Evolutionary conservation across 495 filamentous ascomycete species (phyloP), one percentile per base, ranked within the genome.

Genomic region (Aspergillus ostianus): DNA sequence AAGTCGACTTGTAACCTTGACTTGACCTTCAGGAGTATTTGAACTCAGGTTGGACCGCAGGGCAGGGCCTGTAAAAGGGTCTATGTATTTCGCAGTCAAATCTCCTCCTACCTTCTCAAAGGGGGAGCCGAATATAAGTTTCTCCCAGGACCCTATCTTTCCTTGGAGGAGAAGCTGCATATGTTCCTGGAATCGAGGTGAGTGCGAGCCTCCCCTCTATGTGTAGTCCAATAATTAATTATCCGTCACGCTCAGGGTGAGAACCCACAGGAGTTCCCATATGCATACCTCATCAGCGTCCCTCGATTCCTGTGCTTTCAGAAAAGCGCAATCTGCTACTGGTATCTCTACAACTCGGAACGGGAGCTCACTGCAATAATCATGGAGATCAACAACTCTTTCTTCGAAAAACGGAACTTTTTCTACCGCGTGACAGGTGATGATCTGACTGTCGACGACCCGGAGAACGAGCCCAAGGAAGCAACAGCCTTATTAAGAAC

Each of bases 311-410:
- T 41, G 4, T 41, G 36, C 12, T 41, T 41, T 4, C 36, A 41
- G 36, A 41, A 41, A 41, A 41, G 36, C 13, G 36, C 13, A 13
- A 41, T 41, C 10, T 15, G 13, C 4, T 41, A 41, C 13, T 41
- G 36, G 36, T 41, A 41, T 41, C 36, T 41, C 36, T 41, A 41
- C 36, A 41, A 41, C 36, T 41, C 36, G 65, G 63, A 46, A 50
- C 1, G 20, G 1, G 13, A 53, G 5, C 27, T 53, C 1, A 53
- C 21, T 6, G 51, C 51, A 3, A 18, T 53, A 0, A 53, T 53
- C 51, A 27, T 53, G 54, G 47, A 27, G 10, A 48, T 48, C 18
- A 47, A 56, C 12, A 56, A 56, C 21, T 56, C 54, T 10, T 56
- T 47, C 44, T 23, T 7, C 21, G 54, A 56, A 23, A 23, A 30